Base-by-base conservation (phyloP, 2,329 filamentous ascomycete genomes). In the Trichoderma sp. region DNA sequence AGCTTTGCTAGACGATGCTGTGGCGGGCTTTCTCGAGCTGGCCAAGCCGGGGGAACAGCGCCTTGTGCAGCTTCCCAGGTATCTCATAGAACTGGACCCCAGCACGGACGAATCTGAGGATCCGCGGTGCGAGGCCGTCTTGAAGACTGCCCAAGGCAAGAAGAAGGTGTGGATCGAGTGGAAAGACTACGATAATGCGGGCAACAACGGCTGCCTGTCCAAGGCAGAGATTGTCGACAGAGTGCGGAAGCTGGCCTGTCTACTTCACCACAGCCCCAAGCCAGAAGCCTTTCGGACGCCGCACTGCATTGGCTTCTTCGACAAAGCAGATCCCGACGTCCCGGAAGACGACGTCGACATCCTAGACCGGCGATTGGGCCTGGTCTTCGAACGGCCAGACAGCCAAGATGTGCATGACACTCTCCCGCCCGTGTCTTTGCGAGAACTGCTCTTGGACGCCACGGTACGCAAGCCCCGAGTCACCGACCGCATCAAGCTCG, bases 331-430 rank as follows among this genome's bases (percentile, higher is more conserved):
- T n/a, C 75, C 77, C 3, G 69, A 71, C 21, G 67, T 75, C 5
- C 70, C 75, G 7, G 75, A 74, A 7, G 81, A 83, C 4, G 80
- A 83, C 8, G 79, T 83, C 5, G 78, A 79, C 59, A 78, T 81
- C 13, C 75, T 81, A 55, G 80, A 81, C 66, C 74, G 77, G 58
- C 81, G 83, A 14, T 83, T 86, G 16, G 86, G 85, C 3, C 80
- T 88, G 21, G 80, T 88, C 11, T 88, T 87, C 70, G 82, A 85
- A 61, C 82, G 84, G 13, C 84, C 85, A 1, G 67, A 74, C 0
- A 77, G 79, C 18, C 76, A 79, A 24, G 67, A 76, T 3, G 72
- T 82, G 0, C 74, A 82, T 24, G 74, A 79, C 0, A 75, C 75
- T 2, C 70, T 80, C 4, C 77, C 79, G 0, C 84, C 85, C 0